Percentiles rank a stretch among this genome's conserved stretches.
Conservation (phyloP, 1,139 yeast species). For the Geotrichum histeridarum region DNA sequence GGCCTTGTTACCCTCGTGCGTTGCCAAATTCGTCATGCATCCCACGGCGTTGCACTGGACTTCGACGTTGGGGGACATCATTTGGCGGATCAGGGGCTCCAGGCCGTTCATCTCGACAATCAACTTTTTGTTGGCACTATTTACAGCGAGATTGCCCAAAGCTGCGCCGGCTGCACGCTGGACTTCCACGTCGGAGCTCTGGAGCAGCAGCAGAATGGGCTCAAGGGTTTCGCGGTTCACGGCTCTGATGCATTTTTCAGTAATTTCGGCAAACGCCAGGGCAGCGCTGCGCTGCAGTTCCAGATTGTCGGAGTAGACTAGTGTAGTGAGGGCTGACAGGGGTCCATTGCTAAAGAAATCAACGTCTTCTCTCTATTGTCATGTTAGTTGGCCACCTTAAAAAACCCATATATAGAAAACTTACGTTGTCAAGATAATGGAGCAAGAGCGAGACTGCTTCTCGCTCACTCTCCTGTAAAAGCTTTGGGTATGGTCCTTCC, state of each 20-base stretch:
- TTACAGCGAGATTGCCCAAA: slow-evolving; percentile 91
- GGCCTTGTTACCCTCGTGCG: slow-evolving; percentile 96
- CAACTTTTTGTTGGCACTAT: slow-evolving; percentile 84
- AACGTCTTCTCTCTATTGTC: slow-evolving; percentile 54
- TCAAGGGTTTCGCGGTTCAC: slow-evolving; percentile 88
- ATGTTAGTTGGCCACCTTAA: neutral
- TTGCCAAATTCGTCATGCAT: slow-evolving; percentile 94
- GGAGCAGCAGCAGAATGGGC: slow-evolving; percentile 82
- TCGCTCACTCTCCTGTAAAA: slow-evolving; percentile 93
- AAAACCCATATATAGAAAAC: slow-evolving; percentile 19
- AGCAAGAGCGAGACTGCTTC: slow-evolving; percentile 89
- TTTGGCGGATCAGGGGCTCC: slow-evolving; percentile 91
- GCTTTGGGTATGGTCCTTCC: slow-evolving; percentile 61
- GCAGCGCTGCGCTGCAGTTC: slow-evolving; percentile 97
- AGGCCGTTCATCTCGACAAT: slow-evolving; percentile 98
- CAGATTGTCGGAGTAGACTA: slow-evolving; percentile 90
- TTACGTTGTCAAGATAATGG: slow-evolving; percentile 76
- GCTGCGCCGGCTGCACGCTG: slow-evolving; percentile 99
- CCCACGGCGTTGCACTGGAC: slow-evolving; percentile 99
- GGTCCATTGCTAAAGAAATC: slow-evolving; percentile 79
- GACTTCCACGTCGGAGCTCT: slow-evolving; percentile 85
- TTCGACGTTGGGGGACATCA: slow-evolving; percentile 95
- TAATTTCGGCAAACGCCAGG: slow-evolving; percentile 94
- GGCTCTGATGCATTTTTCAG: slow-evolving; percentile 78
- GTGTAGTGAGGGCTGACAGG: slow-evolving; percentile 79